Conservation (phyloP, 495 filamentous ascomycete genomes). For the Penicillium salamii region DNA sequence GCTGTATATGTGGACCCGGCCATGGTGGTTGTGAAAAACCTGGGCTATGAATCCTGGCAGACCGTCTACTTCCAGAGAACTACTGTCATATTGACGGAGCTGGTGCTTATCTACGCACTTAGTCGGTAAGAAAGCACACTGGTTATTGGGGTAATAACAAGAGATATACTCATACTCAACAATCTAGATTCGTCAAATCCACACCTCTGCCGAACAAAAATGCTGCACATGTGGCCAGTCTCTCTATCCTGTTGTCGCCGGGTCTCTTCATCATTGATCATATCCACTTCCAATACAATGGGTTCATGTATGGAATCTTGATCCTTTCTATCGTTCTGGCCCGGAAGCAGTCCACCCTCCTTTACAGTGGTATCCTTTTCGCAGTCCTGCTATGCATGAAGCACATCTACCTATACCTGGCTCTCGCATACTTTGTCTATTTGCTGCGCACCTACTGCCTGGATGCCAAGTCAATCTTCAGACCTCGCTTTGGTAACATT, state of each 20-base stretch:
- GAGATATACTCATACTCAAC: not conserved
- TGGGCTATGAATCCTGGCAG: constrained; percentile 84
- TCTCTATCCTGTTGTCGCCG: constrained; percentile 88
- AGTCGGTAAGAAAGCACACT: constrained; percentile 53
- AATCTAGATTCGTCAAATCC: constrained; percentile 65
- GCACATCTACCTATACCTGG: constrained; percentile 96
- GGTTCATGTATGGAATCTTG: constrained; percentile 87
- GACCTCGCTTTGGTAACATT: constrained; percentile 71
- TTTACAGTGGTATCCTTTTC: constrained; percentile 78
- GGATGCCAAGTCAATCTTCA: constrained; percentile 71
- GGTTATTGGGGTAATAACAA: not conserved
- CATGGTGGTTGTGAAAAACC: constrained; percentile 78
- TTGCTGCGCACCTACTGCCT: constrained; percentile 86
- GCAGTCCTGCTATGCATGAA: constrained; percentile 87
- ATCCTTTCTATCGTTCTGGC: constrained; percentile 81
- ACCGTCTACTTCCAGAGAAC: constrained; percentile 89
- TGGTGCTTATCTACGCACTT: constrained; percentile 81
- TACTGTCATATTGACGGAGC: constrained; percentile 83
- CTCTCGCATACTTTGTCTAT: constrained; percentile 94
- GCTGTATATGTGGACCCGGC: constrained; percentile 73
- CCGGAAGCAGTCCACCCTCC: constrained; percentile 70
- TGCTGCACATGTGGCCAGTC: constrained; percentile 81
- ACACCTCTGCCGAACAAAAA: constrained; percentile 59
- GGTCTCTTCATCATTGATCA: constrained; percentile 97
- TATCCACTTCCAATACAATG: constrained; percentile 99